A percentile compares a stretch with the other conserved stretches of the same genome.
phyloP scores from a whole-genome alignment of 345 rosid species.

The Microthlaspi erraticum region DNA sequence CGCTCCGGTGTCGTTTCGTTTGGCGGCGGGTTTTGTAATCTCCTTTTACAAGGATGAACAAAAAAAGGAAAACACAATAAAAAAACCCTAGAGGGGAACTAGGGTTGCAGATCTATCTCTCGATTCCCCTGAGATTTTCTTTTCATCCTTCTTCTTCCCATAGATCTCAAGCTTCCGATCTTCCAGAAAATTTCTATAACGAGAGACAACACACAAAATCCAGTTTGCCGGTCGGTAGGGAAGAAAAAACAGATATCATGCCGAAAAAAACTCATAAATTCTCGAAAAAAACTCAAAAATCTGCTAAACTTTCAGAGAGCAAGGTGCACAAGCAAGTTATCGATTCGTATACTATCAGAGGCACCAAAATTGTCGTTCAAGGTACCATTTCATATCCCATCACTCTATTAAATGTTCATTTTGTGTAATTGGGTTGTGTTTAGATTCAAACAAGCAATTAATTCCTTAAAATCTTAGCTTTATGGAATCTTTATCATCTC shows the following conservation, averaged over 20 bases:
- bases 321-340: slow-evolving; percentile 59
- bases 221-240: neutral
- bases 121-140: slow-evolving; percentile 9
- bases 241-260: slow-evolving; percentile 53
- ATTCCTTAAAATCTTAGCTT: slow-evolving; percentile 2
- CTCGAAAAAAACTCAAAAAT: too few relatives aligned
- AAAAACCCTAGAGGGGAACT: slow-evolving; percentile 23
- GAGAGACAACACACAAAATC: neutral
- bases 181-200: neutral
- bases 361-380: slow-evolving; percentile 70
- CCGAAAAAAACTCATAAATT: too few relatives aligned
- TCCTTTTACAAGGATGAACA: too few relatives aligned
- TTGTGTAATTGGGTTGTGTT: neutral
- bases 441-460: neutral
- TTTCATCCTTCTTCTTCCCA: neutral
- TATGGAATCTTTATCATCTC: neutral
- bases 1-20: too few relatives aligned
- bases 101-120: slow-evolving; percentile 41
- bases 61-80: too few relatives aligned
- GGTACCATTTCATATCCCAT: slow-evolving; percentile 42
- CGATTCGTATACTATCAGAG: slow-evolving; percentile 66
- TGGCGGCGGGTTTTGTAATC: too few relatives aligned
- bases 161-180: slow-evolving; percentile 20
- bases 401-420: neutral
- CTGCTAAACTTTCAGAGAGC: too few relatives aligned